These are phyloP conservation scores for Chalara sp. DNA, from an alignment of 2,329 filamentous ascomycete species.

Conservation along the genomic window DNA sequence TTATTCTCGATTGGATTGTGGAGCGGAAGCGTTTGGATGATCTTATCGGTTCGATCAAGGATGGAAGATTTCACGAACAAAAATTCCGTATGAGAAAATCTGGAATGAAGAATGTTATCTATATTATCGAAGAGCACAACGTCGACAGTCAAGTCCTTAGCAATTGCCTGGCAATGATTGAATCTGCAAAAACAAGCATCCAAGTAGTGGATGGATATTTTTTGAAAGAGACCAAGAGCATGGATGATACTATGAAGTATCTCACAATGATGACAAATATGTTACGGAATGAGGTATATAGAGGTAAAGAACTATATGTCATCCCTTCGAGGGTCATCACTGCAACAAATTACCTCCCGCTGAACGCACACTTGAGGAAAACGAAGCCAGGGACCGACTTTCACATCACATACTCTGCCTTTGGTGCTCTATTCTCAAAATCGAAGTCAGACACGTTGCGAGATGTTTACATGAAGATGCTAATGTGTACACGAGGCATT, in stretches of 20 bases:
- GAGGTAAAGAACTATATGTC: conserved; percentile 48
- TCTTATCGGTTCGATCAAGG: conserved; percentile 72
- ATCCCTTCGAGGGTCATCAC: conserved; percentile 61
- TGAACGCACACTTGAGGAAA: conserved; percentile 52
- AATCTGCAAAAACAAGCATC: conserved; percentile 68
- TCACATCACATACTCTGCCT: conserved; percentile 64
- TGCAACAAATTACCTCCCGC: conserved; percentile 56
- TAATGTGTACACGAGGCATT: conserved; percentile 72
- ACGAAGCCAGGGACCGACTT: conserved; percentile 44
- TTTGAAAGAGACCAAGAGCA: conserved; percentile 65
- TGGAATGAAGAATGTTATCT: conserved; percentile 70
- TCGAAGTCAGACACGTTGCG: conserved; percentile 66
- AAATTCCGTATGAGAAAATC: conserved; percentile 71
- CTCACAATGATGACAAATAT: conserved; percentile 64
- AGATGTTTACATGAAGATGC: conserved; percentile 76
- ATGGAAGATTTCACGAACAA: conserved; percentile 77
- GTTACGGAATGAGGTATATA: conserved; percentile 57
- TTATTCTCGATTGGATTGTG: conserved; percentile 74
- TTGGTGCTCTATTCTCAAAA: conserved; percentile 67
- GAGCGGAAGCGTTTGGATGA: conserved; percentile 79
- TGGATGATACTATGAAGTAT: conserved; percentile 75
- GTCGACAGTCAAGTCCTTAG: conserved; percentile 47
- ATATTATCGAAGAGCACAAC: conserved; percentile 68
- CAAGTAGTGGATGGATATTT: conserved; percentile 77
- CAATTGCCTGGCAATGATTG: conserved; percentile 59